Percentiles rank a stretch among this genome's conserved stretches.
Conservation (phyloP, 805 yeast species). For the Lipomyces kockii region DNA sequence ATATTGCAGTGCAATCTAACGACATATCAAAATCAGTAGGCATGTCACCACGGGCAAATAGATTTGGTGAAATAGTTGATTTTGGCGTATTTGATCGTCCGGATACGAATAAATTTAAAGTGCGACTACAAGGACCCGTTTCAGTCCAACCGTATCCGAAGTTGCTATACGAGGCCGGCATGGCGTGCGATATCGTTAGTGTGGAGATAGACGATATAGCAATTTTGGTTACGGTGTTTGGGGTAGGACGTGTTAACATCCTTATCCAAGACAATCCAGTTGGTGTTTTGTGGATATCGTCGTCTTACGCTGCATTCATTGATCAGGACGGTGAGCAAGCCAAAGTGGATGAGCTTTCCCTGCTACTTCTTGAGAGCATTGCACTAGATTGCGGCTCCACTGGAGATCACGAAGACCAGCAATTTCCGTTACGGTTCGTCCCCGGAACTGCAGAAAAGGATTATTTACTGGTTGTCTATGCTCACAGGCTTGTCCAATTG, state of each 20-base stretch:
- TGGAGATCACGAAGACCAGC: neutral
- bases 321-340: constrained; percentile 1
- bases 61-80: constrained; percentile 39
- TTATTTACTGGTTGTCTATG: constrained; percentile 14
- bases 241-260: constrained; percentile 38
- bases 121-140: constrained; percentile 58
- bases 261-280: constrained; percentile 37
- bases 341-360: neutral
- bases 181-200: constrained; percentile 48
- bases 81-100: constrained; percentile 40
- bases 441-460: neutral
- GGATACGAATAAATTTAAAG: constrained; percentile 30
- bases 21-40: constrained; percentile 11
- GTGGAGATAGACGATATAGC: constrained; percentile 38
- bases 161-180: constrained; percentile 52
- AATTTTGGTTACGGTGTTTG: constrained; percentile 33
- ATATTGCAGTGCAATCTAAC: constrained; percentile 43
- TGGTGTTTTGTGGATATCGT: constrained; percentile 25
- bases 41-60: constrained; percentile 18
- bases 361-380: constrained; percentile 21
- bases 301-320: constrained; percentile 11
- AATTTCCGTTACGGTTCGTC: constrained; percentile 12
- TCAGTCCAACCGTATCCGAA: constrained; percentile 60
- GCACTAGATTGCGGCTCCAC: constrained; percentile 4
- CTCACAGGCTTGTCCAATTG: constrained; percentile 13